Percentiles rank a stretch among this genome's conserved stretches.
These are phyloP conservation scores for Spatholobus suberectus DNA, from an alignment of 306 rosid species.

Conservation along the genomic window DNA sequence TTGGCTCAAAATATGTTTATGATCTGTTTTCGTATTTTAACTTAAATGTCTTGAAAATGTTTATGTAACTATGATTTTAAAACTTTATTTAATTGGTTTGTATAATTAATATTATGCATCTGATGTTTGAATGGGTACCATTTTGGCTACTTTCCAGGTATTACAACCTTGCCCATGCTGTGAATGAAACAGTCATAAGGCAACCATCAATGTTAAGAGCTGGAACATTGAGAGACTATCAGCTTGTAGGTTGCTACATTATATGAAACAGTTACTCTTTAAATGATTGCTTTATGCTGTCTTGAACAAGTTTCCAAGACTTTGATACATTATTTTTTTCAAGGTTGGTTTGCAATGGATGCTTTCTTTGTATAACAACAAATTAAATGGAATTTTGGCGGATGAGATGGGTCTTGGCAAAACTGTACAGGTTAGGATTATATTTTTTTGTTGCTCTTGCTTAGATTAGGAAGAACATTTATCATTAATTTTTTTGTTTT, in stretches of 20 bases:
- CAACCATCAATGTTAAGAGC: slow-evolving; percentile 95
- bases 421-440: slow-evolving; percentile 88
- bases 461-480: slow-evolving; percentile 22
- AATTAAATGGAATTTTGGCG: slow-evolving; percentile 95
- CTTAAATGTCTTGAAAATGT: slow-evolving; percentile 18
- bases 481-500: neutral
- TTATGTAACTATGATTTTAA: slow-evolving; percentile 10
- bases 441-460: neutral
- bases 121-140: neutral
- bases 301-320: slow-evolving; percentile 10
- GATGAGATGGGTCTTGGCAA: slow-evolving; percentile 99
- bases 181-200: slow-evolving; percentile 78
- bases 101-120: slow-evolving; percentile 7
- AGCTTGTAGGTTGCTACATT: slow-evolving; percentile 81
- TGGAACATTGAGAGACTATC: slow-evolving; percentile 99
- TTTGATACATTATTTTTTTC: slow-evolving; percentile 38
- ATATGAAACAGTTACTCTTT: slow-evolving; percentile 32
- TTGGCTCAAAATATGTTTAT: slow-evolving; percentile 8
- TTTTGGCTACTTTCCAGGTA: slow-evolving; percentile 64
- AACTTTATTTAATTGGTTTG: slow-evolving; percentile 23
- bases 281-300: neutral
- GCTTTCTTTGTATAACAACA: slow-evolving; percentile 99
- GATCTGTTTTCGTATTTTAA: neutral
- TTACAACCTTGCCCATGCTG: slow-evolving; percentile 98
- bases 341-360: slow-evolving; percentile 99